phyloP scores from a whole-genome alignment of 2,329 filamentous ascomycete genomes.

The Zalaria obscura region DNA sequence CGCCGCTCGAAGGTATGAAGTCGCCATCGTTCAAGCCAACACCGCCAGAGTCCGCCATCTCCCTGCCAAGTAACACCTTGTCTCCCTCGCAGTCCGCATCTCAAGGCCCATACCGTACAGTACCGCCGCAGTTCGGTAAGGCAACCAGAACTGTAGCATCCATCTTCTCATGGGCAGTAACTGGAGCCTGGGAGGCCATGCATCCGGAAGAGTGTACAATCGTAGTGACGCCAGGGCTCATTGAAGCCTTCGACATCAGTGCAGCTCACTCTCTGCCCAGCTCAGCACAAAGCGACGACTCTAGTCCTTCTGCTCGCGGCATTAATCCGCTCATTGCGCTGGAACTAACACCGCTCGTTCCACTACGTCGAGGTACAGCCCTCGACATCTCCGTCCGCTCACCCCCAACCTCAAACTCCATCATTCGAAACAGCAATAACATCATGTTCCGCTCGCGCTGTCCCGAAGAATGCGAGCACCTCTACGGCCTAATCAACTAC shows the following conservation, averaged over 20 bases:
- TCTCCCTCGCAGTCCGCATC: conserved; percentile 73
- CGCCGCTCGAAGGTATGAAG: conserved; percentile 6
- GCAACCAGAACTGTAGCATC: conserved; percentile 43
- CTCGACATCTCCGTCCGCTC: conserved; percentile 91
- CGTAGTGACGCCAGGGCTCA: conserved; percentile 47
- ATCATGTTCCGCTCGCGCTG: conserved; percentile 81
- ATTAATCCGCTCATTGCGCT: conserved; percentile 49
- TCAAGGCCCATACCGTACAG: conserved; percentile 51
- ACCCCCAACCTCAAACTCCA: conserved; percentile 59
- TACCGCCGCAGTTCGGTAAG: conserved; percentile 29
- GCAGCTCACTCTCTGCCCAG: conserved; percentile 29
- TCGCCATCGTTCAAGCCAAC: conserved; percentile 21
- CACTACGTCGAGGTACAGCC: conserved; percentile 77
- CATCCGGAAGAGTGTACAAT: conserved; percentile 50
- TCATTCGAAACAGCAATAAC: conserved; percentile 55
- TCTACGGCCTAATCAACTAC: conserved; percentile 79
- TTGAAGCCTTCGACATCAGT: conserved; percentile 46
- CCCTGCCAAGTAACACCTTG: conserved; percentile 37
- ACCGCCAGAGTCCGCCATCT: conserved; percentile 13
- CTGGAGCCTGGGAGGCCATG: conserved; percentile 46
- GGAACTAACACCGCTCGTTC: conserved; percentile 81
- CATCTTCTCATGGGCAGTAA: conserved; percentile 51
- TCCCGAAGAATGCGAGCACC: conserved; percentile 59
- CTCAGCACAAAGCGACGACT: conserved; percentile 25
- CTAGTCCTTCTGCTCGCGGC: conserved; percentile 19